Evolutionary conservation across 192 early-diverging fungal species (phyloP).

Genomic region (Cladochytrium replicatum): DNA sequence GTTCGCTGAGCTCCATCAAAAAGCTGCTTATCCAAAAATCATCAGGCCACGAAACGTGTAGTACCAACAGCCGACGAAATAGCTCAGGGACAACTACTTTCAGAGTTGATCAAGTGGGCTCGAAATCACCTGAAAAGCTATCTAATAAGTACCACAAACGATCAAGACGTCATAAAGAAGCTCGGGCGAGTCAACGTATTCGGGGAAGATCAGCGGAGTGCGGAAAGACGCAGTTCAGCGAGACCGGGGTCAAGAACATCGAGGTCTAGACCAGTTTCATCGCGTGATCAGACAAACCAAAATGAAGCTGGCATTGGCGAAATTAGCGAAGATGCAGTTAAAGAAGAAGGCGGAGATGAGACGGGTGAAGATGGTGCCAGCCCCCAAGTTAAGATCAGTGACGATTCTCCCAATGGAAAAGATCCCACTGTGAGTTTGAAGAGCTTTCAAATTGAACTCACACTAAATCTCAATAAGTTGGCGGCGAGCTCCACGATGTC

Average conservation of each 20-base stretch:
- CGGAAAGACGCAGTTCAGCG: no score
- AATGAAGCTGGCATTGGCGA: no score
- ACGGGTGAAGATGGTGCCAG: no score
- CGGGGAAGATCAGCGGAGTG: conserved; percentile 19
- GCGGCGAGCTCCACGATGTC: no score
- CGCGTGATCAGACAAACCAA: no score
- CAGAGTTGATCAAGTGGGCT: conserved; percentile 17
- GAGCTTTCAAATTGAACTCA: no score
- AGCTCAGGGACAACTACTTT: neutral
- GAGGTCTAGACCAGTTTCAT: no score
- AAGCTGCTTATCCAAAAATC: neutral
- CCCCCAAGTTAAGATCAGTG: no score
- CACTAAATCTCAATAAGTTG: no score
- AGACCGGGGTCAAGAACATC: neutral
- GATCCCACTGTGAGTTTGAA: no score
- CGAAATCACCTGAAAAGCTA: conserved; percentile 20
- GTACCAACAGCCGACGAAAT: neutral
- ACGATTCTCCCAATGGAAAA: no score
- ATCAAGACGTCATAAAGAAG: conserved; percentile 17
- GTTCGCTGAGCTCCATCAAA: neutral
- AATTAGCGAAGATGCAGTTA: no score
- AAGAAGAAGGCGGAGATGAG: conserved; percentile 7
- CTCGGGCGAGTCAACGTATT: conserved; percentile 20
- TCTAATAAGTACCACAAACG: conserved; percentile 19
- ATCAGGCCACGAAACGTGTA: neutral